Percentiles rank a stretch among this genome's conserved stretches.
Conservation (phyloP, 2,329 filamentous ascomycete species). For the Xylariaceae sp. region DNA sequence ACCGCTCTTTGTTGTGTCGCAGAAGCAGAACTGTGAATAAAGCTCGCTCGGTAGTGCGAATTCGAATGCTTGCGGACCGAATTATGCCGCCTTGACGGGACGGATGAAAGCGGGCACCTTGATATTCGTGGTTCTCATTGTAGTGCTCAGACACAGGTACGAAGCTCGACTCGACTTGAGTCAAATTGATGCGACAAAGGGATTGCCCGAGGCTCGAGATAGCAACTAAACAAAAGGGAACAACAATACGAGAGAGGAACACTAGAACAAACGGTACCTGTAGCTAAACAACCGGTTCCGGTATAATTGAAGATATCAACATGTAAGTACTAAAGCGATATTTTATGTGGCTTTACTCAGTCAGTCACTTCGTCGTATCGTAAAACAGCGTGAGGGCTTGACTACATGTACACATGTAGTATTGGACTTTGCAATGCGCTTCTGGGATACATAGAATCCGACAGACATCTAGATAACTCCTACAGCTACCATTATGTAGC, state of each 20-base stretch:
- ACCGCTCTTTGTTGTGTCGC: neutral
- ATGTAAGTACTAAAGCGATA: neutral
- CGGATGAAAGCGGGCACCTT: neutral
- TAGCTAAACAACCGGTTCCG: neutral
- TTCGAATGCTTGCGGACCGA: neutral
- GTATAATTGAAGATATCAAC: neutral
- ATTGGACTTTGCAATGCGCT: no score
- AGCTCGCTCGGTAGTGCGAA: neutral
- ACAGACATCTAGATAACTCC: no score
- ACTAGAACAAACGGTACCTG: no score
- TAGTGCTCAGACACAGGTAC: neutral
- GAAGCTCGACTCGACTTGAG: neutral
- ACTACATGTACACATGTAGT: no score
- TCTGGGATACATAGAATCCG: no score
- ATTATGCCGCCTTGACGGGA: neutral
- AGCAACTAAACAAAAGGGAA: neutral
- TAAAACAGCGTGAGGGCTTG: no score
- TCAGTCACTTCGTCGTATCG: no score
- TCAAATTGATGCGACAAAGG: constrained; percentile 7
- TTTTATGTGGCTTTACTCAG: no score
- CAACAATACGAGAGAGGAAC: neutral
- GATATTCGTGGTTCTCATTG: neutral
- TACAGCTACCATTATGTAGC: no score
- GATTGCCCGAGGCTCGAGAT: neutral
- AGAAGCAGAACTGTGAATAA: neutral